Evolutionary conservation across 1,139 yeast genomes (phyloP).

Genomic region (Nakaseomyces uthaithaninus): DNA sequence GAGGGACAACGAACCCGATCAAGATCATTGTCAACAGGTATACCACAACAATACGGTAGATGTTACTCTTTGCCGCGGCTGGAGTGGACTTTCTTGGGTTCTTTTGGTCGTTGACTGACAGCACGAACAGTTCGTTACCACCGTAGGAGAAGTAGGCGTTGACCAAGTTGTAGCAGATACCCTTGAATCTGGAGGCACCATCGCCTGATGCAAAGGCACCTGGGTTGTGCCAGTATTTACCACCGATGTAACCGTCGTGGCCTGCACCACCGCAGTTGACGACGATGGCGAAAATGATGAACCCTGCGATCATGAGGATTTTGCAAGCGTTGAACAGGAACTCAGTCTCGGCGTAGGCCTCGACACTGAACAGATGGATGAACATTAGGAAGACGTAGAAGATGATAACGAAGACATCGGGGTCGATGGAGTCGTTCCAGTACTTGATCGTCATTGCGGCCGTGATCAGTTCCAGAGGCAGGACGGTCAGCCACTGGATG

Average conservation of each 20-base stretch:
- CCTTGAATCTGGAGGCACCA: slow-evolving; percentile 44
- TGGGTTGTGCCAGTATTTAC: slow-evolving; percentile 49
- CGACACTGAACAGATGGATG: slow-evolving; percentile 48
- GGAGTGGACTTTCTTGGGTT: slow-evolving; percentile 70
- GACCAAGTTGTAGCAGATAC: slow-evolving; percentile 72
- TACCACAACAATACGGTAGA: slow-evolving; percentile 59
- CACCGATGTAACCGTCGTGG: slow-evolving; percentile 51
- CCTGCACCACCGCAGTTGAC: slow-evolving; percentile 62
- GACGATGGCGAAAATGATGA: slow-evolving; percentile 52
- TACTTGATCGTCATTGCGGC: slow-evolving; percentile 60
- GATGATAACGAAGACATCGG: slow-evolving; percentile 57
- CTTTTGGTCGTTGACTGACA: slow-evolving; percentile 79
- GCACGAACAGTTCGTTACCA: slow-evolving; percentile 72
- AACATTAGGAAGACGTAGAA: slow-evolving; percentile 48
- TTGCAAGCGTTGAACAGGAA: slow-evolving; percentile 50
- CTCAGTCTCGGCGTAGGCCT: slow-evolving; percentile 70
- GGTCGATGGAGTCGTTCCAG: slow-evolving; percentile 51
- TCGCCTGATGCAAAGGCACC: slow-evolving; percentile 40
- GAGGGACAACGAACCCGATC: slow-evolving; percentile 61
- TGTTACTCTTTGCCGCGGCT: slow-evolving; percentile 61
- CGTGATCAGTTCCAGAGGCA: slow-evolving; percentile 73
- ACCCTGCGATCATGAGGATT: slow-evolving; percentile 52
- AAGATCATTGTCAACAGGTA: slow-evolving; percentile 54
- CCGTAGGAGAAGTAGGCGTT: slow-evolving; percentile 81
- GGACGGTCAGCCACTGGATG: slow-evolving; percentile 68